Conservation (phyloP, 2,329 filamentous ascomycete genomes). For the Cladophialophora chaetospira region DNA sequence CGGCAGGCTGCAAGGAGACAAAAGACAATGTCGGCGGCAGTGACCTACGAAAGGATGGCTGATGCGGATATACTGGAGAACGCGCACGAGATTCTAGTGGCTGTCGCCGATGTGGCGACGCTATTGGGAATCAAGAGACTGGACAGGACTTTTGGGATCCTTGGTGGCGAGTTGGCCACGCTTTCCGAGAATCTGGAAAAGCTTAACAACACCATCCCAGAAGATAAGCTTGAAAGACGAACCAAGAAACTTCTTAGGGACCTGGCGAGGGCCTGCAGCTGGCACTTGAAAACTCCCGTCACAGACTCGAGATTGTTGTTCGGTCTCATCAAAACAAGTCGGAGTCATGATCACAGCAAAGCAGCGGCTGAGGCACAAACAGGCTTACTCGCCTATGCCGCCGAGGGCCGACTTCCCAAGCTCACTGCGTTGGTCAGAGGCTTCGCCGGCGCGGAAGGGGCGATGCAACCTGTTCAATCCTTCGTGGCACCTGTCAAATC, state of each 20-base stretch:
- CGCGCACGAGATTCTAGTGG: neutral
- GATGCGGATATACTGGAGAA: neutral
- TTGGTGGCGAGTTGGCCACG: neutral
- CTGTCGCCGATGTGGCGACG: neutral
- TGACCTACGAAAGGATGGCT: neutral
- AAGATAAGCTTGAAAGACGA: neutral
- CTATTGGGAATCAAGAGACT: neutral
- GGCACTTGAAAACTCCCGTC: neutral
- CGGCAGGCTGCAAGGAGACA: neutral
- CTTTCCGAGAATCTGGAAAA: neutral
- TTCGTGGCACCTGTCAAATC: neutral
- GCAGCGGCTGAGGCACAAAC: neutral
- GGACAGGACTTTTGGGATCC: neutral
- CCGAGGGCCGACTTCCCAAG: neutral
- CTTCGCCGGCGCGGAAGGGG: neutral
- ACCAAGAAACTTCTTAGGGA: constrained; percentile 3
- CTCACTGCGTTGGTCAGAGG: neutral
- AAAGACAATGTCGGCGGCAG: neutral
- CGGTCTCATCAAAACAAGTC: neutral
- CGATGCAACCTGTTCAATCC: neutral
- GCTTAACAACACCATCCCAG: neutral
- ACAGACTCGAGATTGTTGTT: neutral
- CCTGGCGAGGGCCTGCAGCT: constrained; percentile 2
- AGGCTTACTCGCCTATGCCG: neutral
- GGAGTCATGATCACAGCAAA: neutral